Evolutionary conservation across 257 asterid genomes (phyloP).

Genomic region (Salvia splendens): DNA sequence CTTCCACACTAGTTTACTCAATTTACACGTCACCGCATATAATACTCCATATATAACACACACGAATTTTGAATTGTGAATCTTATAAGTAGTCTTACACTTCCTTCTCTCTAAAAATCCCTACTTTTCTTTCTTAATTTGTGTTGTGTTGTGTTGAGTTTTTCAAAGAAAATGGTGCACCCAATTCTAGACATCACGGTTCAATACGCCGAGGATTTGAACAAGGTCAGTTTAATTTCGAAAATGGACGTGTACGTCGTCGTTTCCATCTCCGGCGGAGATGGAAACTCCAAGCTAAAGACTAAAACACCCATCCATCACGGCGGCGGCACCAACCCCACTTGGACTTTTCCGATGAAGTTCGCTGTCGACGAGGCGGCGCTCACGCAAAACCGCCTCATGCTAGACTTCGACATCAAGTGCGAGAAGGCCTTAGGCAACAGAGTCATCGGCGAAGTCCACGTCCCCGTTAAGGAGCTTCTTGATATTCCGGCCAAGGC

Average conservation of each 20-base stretch:
- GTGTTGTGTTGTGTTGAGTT: background rate
- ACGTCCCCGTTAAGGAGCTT: constrained; percentile 66
- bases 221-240: constrained; percentile 54
- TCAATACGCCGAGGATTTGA: constrained; percentile 59
- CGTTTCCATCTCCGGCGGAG: constrained; percentile 60
- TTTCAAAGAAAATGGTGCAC: constrained; percentile 41
- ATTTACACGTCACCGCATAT: too few relatives aligned
- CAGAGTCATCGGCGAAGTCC: constrained; percentile 65
- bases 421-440: constrained; percentile 66
- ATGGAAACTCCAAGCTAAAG: constrained; percentile 42
- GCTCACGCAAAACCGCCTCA: constrained; percentile 56
- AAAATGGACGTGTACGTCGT: constrained; percentile 68
- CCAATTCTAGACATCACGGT: constrained; percentile 53
- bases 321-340: constrained; percentile 59
- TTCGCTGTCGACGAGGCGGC: constrained; percentile 65
- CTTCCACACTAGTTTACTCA: too few relatives aligned
- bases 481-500: constrained; percentile 42
- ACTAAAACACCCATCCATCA: constrained; percentile 46
- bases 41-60: too few relatives aligned
- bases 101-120: background rate
- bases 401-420: constrained; percentile 50
- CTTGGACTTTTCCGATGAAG: constrained; percentile 65
- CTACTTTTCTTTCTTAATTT: too few relatives aligned
- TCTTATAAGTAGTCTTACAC: too few relatives aligned
- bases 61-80: too few relatives aligned